Percentiles rank a stretch among this genome's conserved stretches.
phyloP scores from a whole-genome alignment of 306 rosid genomes.

The Lagenaria siceraria region DNA sequence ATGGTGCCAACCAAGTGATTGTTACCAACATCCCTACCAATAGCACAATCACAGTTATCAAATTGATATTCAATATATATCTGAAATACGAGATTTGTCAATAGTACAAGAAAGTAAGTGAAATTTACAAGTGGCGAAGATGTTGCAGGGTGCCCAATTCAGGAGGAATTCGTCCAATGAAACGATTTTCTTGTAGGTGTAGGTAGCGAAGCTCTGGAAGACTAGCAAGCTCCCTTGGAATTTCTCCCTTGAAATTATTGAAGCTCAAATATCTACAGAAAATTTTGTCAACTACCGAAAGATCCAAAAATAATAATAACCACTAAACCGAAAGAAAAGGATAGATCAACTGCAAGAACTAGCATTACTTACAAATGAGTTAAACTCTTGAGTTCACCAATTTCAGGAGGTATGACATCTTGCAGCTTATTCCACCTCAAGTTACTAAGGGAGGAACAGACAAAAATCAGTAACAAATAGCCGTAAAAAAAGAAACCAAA shows the following conservation, averaged over 20 bases:
- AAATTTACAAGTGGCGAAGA: slow-evolving; percentile 72
- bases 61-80: neutral
- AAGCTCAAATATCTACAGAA: slow-evolving; percentile 75
- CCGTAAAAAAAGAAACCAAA: neutral
- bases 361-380: slow-evolving; percentile 77
- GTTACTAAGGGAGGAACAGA: slow-evolving; percentile 37
- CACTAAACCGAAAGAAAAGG: neutral
- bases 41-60: neutral
- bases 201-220: slow-evolving; percentile 93
- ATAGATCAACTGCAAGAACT: neutral
- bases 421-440: slow-evolving; percentile 99
- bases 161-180: slow-evolving; percentile 71
- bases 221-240: slow-evolving; percentile 87
- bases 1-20: slow-evolving; percentile 98
- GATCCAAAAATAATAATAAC: neutral
- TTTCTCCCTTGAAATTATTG: slow-evolving; percentile 94
- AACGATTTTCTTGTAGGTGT: slow-evolving; percentile 84
- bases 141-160: slow-evolving; percentile 91
- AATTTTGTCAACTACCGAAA: neutral
- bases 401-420: slow-evolving; percentile 91
- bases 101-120: neutral
- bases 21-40: slow-evolving; percentile 82
- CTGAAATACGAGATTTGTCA: neutral
- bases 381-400: slow-evolving; percentile 87
- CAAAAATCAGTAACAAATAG: neutral